Percentiles rank a stretch among this genome's conserved stretches.
Evolutionary conservation across 2,329 filamentous ascomycete genomes (phyloP).

Genomic region (Clarireedia sp.): DNA sequence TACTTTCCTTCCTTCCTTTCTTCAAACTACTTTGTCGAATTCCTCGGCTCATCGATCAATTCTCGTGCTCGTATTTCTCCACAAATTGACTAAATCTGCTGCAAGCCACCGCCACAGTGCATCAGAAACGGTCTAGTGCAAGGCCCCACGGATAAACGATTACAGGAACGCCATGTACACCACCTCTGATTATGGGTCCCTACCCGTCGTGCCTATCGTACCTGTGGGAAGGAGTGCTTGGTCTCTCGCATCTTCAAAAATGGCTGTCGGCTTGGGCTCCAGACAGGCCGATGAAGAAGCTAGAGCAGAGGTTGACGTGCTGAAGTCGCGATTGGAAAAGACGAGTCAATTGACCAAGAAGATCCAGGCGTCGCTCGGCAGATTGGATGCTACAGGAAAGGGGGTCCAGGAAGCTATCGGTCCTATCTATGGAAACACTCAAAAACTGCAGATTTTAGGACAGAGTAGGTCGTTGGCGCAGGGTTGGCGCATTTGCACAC

Average conservation of each 20-base stretch:
- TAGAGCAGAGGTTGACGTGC: slow-evolving; percentile 60
- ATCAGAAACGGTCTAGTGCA: not conserved
- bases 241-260: slow-evolving; percentile 23
- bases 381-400: slow-evolving; percentile 81
- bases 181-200: not conserved
- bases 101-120: not conserved
- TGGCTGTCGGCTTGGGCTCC: slow-evolving; percentile 25
- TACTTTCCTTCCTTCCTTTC: not conserved
- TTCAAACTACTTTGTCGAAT: too few relatives aligned
- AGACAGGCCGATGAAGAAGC: slow-evolving; percentile 52
- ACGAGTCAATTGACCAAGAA: slow-evolving; percentile 90
- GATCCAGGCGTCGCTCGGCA: slow-evolving; percentile 78
- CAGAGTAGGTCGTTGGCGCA: slow-evolving; percentile 48
- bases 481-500: not conserved
- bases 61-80: not conserved
- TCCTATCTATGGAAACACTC: slow-evolving; percentile 87
- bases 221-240: slow-evolving; percentile 15
- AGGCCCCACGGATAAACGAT: not conserved
- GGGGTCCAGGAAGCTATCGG: slow-evolving; percentile 87
- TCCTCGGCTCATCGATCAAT: not conserved
- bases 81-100: not conserved
- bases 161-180: not conserved
- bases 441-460: slow-evolving; percentile 78
- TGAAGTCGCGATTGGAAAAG: slow-evolving; percentile 75
- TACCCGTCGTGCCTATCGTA: not conserved